These are phyloP conservation scores for Euphorbia pulcherrima DNA, from an alignment of 345 rosid species.

Conservation along the genomic window DNA sequence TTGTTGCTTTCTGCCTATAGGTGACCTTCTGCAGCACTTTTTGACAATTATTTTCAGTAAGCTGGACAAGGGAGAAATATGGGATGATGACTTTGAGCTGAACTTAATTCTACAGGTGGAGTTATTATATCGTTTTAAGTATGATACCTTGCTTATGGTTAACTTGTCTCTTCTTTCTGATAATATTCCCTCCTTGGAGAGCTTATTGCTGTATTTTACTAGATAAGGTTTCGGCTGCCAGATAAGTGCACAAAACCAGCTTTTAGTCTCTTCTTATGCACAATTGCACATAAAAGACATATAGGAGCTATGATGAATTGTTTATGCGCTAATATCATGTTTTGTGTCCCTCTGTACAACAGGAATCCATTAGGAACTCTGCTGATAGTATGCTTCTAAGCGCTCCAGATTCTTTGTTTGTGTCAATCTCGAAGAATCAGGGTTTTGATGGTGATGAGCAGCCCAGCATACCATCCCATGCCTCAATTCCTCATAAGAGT, in stretches of 20 bases:
- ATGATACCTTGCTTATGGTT: background rate
- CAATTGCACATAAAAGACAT: background rate
- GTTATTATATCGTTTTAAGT: slow-evolving; percentile 3
- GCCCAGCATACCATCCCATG: slow-evolving; percentile 32
- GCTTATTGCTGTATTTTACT: slow-evolving; percentile 2
- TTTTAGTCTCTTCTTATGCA: background rate
- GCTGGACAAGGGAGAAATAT: slow-evolving; percentile 83
- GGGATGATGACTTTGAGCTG: slow-evolving; percentile 91
- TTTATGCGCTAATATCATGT: slow-evolving; percentile 7
- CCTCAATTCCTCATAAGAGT: slow-evolving; percentile 51
- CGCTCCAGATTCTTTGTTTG: slow-evolving; percentile 82
- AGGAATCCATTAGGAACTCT: slow-evolving; percentile 95
- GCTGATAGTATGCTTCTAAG: slow-evolving; percentile 77
- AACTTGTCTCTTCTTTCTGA: background rate
- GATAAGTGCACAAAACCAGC: background rate
- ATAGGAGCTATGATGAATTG: background rate
- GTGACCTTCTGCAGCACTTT: slow-evolving; percentile 95
- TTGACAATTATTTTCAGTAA: slow-evolving; percentile 67
- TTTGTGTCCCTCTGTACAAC: slow-evolving; percentile 21
- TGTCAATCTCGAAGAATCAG: slow-evolving; percentile 51
- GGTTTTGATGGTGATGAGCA: slow-evolving; percentile 53
- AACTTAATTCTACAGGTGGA: slow-evolving; percentile 85
- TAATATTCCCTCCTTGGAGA: background rate
- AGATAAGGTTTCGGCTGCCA: slow-evolving; percentile 1
- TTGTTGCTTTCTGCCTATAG: slow-evolving; percentile 39